Percentiles rank a stretch among this genome's conserved stretches.
Evolutionary conservation across 2,329 filamentous ascomycete genomes (phyloP).

Genomic region (Colletotrichum sublineola): DNA sequence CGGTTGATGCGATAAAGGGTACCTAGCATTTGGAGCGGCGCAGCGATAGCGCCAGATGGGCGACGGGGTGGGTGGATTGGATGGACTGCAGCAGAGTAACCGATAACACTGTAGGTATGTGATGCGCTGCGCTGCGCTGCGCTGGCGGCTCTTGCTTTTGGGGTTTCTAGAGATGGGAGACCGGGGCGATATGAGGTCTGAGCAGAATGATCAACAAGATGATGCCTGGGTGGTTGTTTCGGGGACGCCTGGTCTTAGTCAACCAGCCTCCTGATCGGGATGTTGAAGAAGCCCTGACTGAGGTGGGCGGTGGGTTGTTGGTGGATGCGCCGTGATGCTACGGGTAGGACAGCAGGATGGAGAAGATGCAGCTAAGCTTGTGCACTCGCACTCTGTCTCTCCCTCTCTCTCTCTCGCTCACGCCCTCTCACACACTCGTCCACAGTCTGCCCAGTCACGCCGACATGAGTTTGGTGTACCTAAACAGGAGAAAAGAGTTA

Average conservation of each 20-base stretch:
- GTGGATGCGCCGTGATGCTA: constrained; percentile 13
- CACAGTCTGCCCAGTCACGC: background rate
- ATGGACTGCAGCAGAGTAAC: background rate
- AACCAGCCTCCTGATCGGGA: constrained; percentile 12
- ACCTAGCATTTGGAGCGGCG: constrained; percentile 22
- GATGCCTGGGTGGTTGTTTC: constrained; percentile 1
- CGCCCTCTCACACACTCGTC: background rate
- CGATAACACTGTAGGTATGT: background rate
- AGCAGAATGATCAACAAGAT: constrained; percentile 1
- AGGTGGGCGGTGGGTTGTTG: background rate
- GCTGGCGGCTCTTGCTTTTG: constrained; percentile 10
- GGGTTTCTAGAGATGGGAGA: constrained; percentile 5
- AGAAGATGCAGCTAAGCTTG: background rate
- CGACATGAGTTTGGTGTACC: background rate
- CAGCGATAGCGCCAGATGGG: constrained; percentile 25
- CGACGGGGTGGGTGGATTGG: constrained; percentile 5
- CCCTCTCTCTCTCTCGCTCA: background rate
- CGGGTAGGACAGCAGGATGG: constrained; percentile 15
- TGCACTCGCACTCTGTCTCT: background rate
- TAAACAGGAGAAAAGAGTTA: background rate
- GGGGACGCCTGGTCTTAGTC: constrained; percentile 9
- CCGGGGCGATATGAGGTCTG: constrained; percentile 5
- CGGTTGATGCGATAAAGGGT: constrained; percentile 40
- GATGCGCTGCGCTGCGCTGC: background rate
- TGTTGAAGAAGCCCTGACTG: constrained; percentile 16